Conservation (phyloP, 495 filamentous ascomycete genomes). For the Aspergillus olivimuriae region DNA sequence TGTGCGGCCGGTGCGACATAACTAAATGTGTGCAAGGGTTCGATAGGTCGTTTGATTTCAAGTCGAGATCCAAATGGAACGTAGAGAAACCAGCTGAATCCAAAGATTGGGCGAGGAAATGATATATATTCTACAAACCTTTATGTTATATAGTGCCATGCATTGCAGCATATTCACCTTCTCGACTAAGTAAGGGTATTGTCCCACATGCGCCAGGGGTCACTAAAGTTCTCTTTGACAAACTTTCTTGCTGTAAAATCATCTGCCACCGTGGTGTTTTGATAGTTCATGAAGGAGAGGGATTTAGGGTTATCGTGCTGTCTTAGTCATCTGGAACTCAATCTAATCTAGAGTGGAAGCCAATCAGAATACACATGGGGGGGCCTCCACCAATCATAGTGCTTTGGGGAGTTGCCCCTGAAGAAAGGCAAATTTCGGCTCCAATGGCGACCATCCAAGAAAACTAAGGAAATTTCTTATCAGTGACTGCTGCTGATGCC, state of each 20-base stretch:
- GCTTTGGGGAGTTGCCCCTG: too few relatives aligned
- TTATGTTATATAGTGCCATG: constrained; percentile 7
- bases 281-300: too few relatives aligned
- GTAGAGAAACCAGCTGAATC: constrained; percentile 2
- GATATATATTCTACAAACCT: constrained; percentile 2
- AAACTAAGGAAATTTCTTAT: background rate
- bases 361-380: too few relatives aligned
- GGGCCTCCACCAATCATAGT: too few relatives aligned
- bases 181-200: constrained; percentile 8
- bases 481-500: constrained; percentile 3
- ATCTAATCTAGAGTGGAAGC: too few relatives aligned
- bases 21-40: constrained; percentile 7
- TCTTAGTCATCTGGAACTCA: too few relatives aligned
- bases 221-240: constrained; percentile 3
- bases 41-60: constrained; percentile 5
- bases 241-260: constrained; percentile 5
- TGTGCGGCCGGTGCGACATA: constrained; percentile 9
- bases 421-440: background rate
- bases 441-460: background rate
- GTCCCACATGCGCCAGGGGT: constrained; percentile 2
- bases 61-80: constrained; percentile 9
- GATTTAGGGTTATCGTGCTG: too few relatives aligned
- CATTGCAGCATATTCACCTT: constrained; percentile 9
- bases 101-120: background rate
- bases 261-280: background rate